phyloP scores from a whole-genome alignment of 2,329 filamentous ascomycete species.

The Grosmannia serpens region DNA sequence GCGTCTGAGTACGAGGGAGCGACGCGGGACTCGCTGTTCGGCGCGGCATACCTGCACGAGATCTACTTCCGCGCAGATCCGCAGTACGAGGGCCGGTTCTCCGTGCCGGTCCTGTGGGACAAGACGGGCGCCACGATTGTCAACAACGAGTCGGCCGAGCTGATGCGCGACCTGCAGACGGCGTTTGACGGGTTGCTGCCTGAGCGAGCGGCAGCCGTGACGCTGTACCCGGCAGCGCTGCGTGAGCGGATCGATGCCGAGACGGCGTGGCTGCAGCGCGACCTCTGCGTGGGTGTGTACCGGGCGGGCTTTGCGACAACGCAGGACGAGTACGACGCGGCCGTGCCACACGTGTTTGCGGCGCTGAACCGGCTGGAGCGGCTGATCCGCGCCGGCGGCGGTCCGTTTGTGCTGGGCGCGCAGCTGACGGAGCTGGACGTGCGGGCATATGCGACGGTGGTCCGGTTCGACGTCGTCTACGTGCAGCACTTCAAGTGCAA shows the following conservation, averaged over 20 bases:
- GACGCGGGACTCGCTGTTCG: constrained; percentile 48
- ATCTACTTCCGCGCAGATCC: constrained; percentile 51
- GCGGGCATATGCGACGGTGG: constrained; percentile 41
- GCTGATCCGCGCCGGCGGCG: constrained; percentile 17
- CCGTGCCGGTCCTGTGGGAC: constrained; percentile 52
- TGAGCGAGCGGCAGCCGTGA: constrained; percentile 25
- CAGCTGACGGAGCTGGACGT: constrained; percentile 49
- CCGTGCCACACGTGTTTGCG: constrained; percentile 43
- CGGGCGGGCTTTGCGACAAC: constrained; percentile 45
- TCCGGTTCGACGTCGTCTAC: constrained; percentile 51
- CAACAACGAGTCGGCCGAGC: constrained; percentile 49
- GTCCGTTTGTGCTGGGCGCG: constrained; percentile 44
- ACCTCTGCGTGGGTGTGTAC: constrained; percentile 51
- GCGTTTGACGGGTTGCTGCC: constrained; percentile 40
- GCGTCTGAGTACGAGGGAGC: constrained; percentile 44
- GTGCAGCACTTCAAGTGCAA: constrained; percentile 59
- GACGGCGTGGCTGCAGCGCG: constrained; percentile 39
- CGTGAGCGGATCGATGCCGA: constrained; percentile 38
- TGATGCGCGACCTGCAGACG: constrained; percentile 45
- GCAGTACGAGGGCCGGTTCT: constrained; percentile 48
- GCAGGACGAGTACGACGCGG: constrained; percentile 43
- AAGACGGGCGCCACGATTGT: constrained; percentile 42
- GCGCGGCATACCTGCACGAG: constrained; percentile 46
- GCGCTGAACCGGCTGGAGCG: constrained; percentile 49
- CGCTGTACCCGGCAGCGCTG: constrained; percentile 41